Conservation (phyloP, 2,329 filamentous ascomycete genomes). For the Paecilomyces fulvus region DNA sequence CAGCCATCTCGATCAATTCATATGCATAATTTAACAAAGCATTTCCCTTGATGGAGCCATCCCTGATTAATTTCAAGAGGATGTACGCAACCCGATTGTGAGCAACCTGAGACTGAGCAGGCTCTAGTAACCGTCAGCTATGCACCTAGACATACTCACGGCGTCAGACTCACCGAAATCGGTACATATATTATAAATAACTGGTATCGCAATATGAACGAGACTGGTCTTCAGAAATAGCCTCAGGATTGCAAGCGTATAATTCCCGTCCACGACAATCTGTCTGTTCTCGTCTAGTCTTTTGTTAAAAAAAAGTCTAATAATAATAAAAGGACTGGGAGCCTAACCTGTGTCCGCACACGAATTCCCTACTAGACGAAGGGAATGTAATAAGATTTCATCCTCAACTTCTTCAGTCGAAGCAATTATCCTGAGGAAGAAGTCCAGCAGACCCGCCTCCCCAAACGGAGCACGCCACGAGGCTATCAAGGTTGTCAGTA, state of each 20-base stretch:
- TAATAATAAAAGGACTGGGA: not conserved
- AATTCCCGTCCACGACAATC: slow-evolving; percentile 30
- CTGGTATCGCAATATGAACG: slow-evolving; percentile 32
- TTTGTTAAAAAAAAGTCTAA: slow-evolving; percentile 7
- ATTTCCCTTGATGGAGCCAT: slow-evolving; percentile 23
- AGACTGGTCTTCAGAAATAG: slow-evolving; percentile 26
- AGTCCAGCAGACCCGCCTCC: slow-evolving; percentile 30
- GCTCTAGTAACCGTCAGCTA: slow-evolving; percentile 23
- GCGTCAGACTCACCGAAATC: slow-evolving; percentile 29
- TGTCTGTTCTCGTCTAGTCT: slow-evolving; percentile 33
- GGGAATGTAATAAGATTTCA: slow-evolving; percentile 28
- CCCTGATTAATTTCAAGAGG: slow-evolving; percentile 26
- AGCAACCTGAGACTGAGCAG: slow-evolving; percentile 31
- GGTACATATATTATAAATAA: slow-evolving; percentile 39
- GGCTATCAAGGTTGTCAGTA: slow-evolving; percentile 18
- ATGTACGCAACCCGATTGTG: slow-evolving; percentile 28
- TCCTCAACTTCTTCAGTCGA: slow-evolving; percentile 20
- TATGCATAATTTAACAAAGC: slow-evolving; percentile 28
- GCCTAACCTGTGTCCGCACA: slow-evolving; percentile 36
- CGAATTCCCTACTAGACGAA: slow-evolving; percentile 37
- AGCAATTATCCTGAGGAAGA: slow-evolving; percentile 33
- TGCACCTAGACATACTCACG: not conserved
- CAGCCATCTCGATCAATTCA: slow-evolving; percentile 31
- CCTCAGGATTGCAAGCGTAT: slow-evolving; percentile 30
- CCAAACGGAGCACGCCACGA: slow-evolving; percentile 33